These are phyloP conservation scores for Scortechinia acanthostroma DNA, from an alignment of 2,329 filamentous ascomycete species.

Conservation along the genomic window DNA sequence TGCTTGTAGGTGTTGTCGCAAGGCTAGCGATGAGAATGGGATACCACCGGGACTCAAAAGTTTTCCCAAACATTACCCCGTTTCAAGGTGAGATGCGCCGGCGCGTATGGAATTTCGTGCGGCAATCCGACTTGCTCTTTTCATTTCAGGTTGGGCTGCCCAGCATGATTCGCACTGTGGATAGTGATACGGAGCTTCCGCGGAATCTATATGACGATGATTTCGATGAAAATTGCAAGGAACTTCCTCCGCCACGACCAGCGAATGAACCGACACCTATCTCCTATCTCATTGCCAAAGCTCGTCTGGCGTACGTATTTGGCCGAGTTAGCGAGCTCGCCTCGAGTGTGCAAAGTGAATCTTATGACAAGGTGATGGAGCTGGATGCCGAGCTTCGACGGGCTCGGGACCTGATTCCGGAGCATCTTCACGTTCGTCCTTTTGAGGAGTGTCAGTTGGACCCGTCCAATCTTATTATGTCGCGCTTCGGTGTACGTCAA, in stretches of 20 bases:
- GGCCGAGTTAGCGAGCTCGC: slow-evolving; percentile 4
- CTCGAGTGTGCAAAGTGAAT: background rate
- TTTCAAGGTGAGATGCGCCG: slow-evolving; percentile 36
- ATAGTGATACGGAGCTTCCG: slow-evolving; percentile 30
- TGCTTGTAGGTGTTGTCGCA: slow-evolving; percentile 20
- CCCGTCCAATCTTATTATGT: background rate
- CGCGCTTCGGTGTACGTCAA: background rate
- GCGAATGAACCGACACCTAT: slow-evolving; percentile 15
- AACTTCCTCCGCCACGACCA: slow-evolving; percentile 23
- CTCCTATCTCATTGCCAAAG: slow-evolving; percentile 13
- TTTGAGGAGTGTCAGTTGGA: background rate
- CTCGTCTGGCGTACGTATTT: slow-evolving; percentile 12
- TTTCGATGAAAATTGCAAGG: slow-evolving; percentile 20
- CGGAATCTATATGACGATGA: slow-evolving; percentile 33
- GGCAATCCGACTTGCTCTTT: slow-evolving; percentile 29
- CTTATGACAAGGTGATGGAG: slow-evolving; percentile 1
- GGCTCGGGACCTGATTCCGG: background rate
- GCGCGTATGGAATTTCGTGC: slow-evolving; percentile 28
- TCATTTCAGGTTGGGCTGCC: slow-evolving; percentile 37
- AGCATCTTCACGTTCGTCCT: background rate
- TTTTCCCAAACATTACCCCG: slow-evolving; percentile 26
- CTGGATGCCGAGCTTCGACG: slow-evolving; percentile 1
- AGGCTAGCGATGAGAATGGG: slow-evolving; percentile 23
- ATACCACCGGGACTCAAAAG: slow-evolving; percentile 32
- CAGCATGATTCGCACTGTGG: slow-evolving; percentile 26